Base-by-base conservation (phyloP, 805 yeast species). In the Kodamaea nitidulidarum region DNA sequence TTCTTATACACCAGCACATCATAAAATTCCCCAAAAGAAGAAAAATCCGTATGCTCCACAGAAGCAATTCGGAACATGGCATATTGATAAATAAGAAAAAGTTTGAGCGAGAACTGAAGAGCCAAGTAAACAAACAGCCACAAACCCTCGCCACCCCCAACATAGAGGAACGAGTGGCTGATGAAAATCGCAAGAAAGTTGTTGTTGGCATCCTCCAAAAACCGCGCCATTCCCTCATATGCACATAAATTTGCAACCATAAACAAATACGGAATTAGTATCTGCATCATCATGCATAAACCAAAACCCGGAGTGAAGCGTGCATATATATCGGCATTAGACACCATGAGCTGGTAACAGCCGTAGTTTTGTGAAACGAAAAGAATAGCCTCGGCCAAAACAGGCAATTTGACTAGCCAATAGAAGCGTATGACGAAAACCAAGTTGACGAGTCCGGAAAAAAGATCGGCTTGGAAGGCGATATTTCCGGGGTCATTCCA, bases 181-280 rank as follows among this genome's bases (percentile, higher is more conserved):
- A 65, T 56, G 44, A 65, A 51, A 8, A 63, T 49, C 1, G 70
- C 68, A 33, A 65, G 48, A 38, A 50, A 59, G 44, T 61, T 62
- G 42, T 63, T 61, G 48, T 65, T 65, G 16, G 55, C 48, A 17
- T 54, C 63, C 16, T 43, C 42, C 15, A 62, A 41, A 22, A 54
- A 48, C 8, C 15, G 8, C 12, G 14, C 10, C 34, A 21, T 18
- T 4, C 28, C 28, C 15, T 11, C 15, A 15, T 30, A 41, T 8
- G 53, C 56, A 3, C 32, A 26, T 8, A 45, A 15, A 29, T 45
- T 44, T 34, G 51, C 24, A 5, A 33, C 34, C 30, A 52, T 25
- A 8, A 54, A 46, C n/a, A 50, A 27, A 37, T 52, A 55, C 1
- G 60, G 60, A 35, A 51, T 51, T 4, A 51, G 15, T 24, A 48